Evolutionary conservation across 495 filamentous ascomycete species (phyloP), one percentile per base, ranked within the genome.

Genomic region (Aspergillus saccharolyticus): DNA sequence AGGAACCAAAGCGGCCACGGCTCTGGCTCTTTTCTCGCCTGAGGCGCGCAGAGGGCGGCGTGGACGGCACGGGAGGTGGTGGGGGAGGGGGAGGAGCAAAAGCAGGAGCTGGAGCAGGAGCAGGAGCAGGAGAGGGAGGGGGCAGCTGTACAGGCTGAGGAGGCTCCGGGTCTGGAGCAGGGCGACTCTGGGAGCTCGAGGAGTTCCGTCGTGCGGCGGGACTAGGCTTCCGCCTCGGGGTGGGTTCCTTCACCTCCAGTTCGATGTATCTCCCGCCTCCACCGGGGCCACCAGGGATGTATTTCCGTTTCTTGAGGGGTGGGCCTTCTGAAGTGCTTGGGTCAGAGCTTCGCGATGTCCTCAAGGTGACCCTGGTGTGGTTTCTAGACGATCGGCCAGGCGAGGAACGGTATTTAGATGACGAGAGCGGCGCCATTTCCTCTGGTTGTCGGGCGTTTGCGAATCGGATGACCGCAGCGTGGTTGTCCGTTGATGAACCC

Each of bases 211-310:
- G 57, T 0, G 53, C 54, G 12, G 62, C 55, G 18, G 68, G 62
- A 39, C 58, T 57, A 19, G 61, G 17, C 51, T 66, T 66, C 8
- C 58, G 53, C 39, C 58, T 58, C n/a, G 60, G 47, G 19, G 49
- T 52, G 1, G 55, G 45, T 54, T 70, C 66, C 79, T 58, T 74
- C 72, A 54, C 81, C 54, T 85, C 80, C 18, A 81, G 76, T 46
- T 91, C 87, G 25, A 89, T 76, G 62, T 89, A 91, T 59, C 90
- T 76, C 21, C 88, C 88, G 55, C 88, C 86, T 55, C 89, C 89
- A n/a, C 88, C 87, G 33, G 88, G 85, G 22, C 89, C 89, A 56
- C 87, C 88, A 44, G 90, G 88, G 30, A 91, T 78, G 67, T 91
- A 93, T 62, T 74, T 81, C 60, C 78, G 73, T 60, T 77, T 82